phyloP scores from a whole-genome alignment of 2,329 filamentous ascomycete species.

The Monosporascus sp. region DNA sequence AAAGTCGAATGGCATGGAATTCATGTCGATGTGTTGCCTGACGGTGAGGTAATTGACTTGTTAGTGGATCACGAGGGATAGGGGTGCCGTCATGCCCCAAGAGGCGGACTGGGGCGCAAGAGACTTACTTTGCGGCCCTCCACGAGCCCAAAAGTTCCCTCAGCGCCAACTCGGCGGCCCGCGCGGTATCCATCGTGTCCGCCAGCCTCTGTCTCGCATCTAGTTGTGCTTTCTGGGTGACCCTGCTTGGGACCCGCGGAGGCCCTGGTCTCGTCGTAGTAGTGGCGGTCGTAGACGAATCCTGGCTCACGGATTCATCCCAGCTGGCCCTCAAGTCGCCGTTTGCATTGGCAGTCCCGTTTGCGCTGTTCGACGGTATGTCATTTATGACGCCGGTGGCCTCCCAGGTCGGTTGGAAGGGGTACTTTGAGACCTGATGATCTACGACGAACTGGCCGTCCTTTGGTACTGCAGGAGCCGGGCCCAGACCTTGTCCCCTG shows the following conservation, averaged over 20 bases:
- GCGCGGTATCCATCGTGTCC: constrained; percentile 72
- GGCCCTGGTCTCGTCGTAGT: constrained; percentile 25
- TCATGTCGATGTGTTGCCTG: constrained; percentile 51
- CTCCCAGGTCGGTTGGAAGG: constrained; percentile 64
- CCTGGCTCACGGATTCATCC: constrained; percentile 28
- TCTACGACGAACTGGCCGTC: constrained; percentile 39
- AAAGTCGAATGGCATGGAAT: constrained; percentile 65
- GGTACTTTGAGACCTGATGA: constrained; percentile 48
- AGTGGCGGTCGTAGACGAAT: constrained; percentile 14
- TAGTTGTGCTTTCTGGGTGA: constrained; percentile 54
- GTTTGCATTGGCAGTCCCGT: constrained; percentile 22
- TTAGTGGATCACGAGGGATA: constrained; percentile 7
- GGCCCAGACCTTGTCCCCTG: constrained; percentile 22
- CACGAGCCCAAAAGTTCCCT: constrained; percentile 77
- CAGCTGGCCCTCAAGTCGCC: constrained; percentile 36
- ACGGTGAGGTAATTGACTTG: constrained; percentile 7
- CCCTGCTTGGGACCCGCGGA: constrained; percentile 42
- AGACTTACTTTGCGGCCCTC: constrained; percentile 71
- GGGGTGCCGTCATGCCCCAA: background rate
- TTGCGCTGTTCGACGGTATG: constrained; percentile 40
- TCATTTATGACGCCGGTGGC: constrained; percentile 74
- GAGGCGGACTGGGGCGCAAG: background rate
- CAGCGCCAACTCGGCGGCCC: constrained; percentile 78
- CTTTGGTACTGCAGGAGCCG: constrained; percentile 35
- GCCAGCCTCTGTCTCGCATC: constrained; percentile 59